These are phyloP conservation scores for Bacidia gigantensis DNA, from an alignment of 495 filamentous ascomycete genomes.

Conservation along the genomic window DNA sequence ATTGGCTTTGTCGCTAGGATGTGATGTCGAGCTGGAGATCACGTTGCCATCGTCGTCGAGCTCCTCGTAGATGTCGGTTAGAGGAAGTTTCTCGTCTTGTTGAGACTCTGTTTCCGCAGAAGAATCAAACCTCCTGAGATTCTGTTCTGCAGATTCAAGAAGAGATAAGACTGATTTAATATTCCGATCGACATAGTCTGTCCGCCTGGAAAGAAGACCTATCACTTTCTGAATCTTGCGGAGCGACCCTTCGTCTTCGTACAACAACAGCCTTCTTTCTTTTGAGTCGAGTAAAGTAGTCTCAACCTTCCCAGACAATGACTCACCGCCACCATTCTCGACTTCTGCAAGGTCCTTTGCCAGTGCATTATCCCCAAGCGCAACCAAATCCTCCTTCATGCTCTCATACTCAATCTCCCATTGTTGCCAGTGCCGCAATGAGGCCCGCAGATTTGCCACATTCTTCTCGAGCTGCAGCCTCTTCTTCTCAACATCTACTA, in stretches of 20 bases:
- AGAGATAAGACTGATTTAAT: slow-evolving; percentile 31
- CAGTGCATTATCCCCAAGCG: slow-evolving; percentile 35
- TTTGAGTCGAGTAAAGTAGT: slow-evolving; percentile 43
- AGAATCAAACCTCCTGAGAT: slow-evolving; percentile 39
- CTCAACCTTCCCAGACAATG: slow-evolving; percentile 29
- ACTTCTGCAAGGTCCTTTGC: slow-evolving; percentile 32
- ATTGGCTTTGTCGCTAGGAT: slow-evolving; percentile 45
- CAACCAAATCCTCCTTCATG: slow-evolving; percentile 61
- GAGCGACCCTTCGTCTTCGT: slow-evolving; percentile 34
- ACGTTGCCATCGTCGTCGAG: slow-evolving; percentile 87
- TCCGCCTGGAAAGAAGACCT: slow-evolving; percentile 54
- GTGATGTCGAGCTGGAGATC: slow-evolving; percentile 46
- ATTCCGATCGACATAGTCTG: slow-evolving; percentile 84
- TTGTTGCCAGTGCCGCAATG: slow-evolving; percentile 73
- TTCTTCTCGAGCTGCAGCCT: slow-evolving; percentile 62
- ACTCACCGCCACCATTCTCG: slow-evolving; percentile 22
- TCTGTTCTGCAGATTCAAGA: slow-evolving; percentile 51
- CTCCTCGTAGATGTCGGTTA: slow-evolving; percentile 82
- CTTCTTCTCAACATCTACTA: slow-evolving; percentile 51
- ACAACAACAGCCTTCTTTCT: slow-evolving; percentile 52
- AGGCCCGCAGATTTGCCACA: slow-evolving; percentile 56
- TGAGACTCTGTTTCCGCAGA: slow-evolving; percentile 25
- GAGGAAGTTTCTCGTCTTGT: slow-evolving; percentile 53
- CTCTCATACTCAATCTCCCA: slow-evolving; percentile 87
- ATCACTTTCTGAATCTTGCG: slow-evolving; percentile 43